Evolutionary conservation across 139 green algal genomes (phyloP).

Genomic region (Desmodesmus armatus): DNA sequence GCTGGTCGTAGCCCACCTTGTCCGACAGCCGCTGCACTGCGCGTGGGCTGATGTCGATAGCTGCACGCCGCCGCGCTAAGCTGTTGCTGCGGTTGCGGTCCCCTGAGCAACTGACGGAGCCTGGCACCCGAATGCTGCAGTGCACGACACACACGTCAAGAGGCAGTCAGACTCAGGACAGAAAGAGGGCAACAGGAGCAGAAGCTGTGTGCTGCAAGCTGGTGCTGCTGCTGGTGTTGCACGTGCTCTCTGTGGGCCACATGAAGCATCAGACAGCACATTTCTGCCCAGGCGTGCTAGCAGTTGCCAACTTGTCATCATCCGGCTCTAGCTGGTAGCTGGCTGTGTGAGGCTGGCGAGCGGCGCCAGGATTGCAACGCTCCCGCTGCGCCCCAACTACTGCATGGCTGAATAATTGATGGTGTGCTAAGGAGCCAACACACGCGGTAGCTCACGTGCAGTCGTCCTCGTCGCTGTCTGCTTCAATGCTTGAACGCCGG

Average conservation of each 20-base stretch:
- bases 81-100: conserved; percentile 1
- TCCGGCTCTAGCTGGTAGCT: not conserved
- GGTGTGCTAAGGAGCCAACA: too few species aligned
- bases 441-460: conserved; percentile 29
- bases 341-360: not conserved
- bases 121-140: conserved; percentile 19
- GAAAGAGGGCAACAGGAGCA: not conserved
- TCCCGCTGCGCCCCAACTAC: not conserved
- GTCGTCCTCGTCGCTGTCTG: conserved; percentile 23
- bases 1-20: too few species aligned
- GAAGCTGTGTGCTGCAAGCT: not conserved
- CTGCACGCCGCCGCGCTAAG: not conserved
- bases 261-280: not conserved
- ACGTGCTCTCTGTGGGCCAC: not conserved
- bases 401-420: too few species aligned
- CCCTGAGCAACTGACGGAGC: not conserved
- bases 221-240: not conserved
- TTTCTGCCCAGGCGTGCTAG: not conserved
- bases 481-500: too few species aligned
- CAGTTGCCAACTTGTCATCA: not conserved
- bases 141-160: not conserved
- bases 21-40: conserved; percentile 35
- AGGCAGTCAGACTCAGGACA: too few species aligned
- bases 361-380: not conserved
- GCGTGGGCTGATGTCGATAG: conserved; percentile 35